Conservation (phyloP, 495 filamentous ascomycete species). For the Copromyces sp. region DNA sequence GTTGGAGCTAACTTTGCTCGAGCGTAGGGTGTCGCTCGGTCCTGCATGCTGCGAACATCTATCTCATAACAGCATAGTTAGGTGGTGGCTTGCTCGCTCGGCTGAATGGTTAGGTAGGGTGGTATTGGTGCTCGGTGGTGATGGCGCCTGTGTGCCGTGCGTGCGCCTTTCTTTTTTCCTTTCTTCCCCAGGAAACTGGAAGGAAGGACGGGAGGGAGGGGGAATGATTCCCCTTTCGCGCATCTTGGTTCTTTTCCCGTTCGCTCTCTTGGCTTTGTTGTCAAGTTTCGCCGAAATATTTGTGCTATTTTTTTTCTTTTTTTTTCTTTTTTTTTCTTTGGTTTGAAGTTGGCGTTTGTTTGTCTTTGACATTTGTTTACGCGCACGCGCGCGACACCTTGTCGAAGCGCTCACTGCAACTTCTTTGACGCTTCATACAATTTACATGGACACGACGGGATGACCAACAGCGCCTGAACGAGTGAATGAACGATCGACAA, state of each 20-base stretch:
- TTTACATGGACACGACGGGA: background rate
- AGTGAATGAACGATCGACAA: background rate
- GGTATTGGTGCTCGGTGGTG: background rate
- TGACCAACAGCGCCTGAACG: background rate
- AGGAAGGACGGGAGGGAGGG: background rate
- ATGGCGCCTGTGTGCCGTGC: background rate
- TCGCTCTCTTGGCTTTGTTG: background rate
- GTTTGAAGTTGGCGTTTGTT: background rate
- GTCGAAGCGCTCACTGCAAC: background rate
- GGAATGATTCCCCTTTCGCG: background rate
- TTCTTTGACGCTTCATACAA: background rate
- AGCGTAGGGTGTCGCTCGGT: background rate
- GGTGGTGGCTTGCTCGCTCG: background rate
- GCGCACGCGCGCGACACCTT: background rate
- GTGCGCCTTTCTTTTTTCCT: background rate
- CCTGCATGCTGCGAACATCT: background rate
- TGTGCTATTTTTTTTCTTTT: background rate
- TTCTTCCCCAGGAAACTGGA: background rate
- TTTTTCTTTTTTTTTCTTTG: background rate
- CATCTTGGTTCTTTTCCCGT: background rate
- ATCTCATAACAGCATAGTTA: background rate
- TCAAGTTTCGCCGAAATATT: background rate
- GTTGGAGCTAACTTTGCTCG: background rate
- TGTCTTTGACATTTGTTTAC: background rate
- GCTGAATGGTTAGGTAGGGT: background rate